These are phyloP conservation scores for Linnemannia exigua DNA, from an alignment of 192 early-diverging fungal genomes.

Conservation along the genomic window DNA sequence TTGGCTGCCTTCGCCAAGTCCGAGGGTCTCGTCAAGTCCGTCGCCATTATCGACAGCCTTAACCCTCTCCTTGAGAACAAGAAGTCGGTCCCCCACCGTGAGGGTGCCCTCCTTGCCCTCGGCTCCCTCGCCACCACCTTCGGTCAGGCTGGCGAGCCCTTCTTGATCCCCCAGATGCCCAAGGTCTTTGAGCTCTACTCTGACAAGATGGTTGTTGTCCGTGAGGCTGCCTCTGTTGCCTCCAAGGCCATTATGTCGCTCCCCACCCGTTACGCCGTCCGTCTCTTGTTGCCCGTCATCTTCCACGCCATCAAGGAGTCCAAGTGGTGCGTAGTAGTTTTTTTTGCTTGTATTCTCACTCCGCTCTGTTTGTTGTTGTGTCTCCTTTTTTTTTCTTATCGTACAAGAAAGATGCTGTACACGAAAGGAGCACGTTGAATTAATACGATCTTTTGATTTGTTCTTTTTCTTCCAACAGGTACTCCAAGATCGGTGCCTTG, in stretches of 20 bases:
- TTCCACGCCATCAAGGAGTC: conserved; percentile 69
- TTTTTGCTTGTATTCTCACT: conserved; percentile 39
- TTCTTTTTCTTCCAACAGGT: too few relatives aligned
- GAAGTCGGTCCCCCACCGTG: conserved; percentile 74
- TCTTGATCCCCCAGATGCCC: conserved; percentile 73
- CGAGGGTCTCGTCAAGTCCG: conserved; percentile 68
- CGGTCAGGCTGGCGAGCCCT: conserved; percentile 75
- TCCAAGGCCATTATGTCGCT: conserved; percentile 61
- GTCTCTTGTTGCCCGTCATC: conserved; percentile 61
- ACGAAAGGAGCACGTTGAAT: too few relatives aligned
- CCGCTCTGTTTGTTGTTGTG: conserved; percentile 75
- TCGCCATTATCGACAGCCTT: conserved; percentile 71
- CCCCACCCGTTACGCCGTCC: conserved; percentile 61
- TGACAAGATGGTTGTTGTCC: conserved; percentile 65
- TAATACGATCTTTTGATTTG: too few relatives aligned
- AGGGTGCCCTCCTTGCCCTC: conserved; percentile 74
- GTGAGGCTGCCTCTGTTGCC: conserved; percentile 58
- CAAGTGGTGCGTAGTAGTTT: conserved; percentile 53
- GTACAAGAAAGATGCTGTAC: too few relatives aligned
- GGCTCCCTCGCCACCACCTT: conserved; percentile 68
- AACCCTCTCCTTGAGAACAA: conserved; percentile 75
- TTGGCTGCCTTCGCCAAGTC: conserved; percentile 75
- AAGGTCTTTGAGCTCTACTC: conserved; percentile 73
- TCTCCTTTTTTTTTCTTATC: not conserved
- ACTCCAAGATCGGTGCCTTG: conserved; percentile 73